These are phyloP conservation scores for Cyberlindnera saturnus DNA, from an alignment of 805 yeast genomes.

Conservation along the genomic window DNA sequence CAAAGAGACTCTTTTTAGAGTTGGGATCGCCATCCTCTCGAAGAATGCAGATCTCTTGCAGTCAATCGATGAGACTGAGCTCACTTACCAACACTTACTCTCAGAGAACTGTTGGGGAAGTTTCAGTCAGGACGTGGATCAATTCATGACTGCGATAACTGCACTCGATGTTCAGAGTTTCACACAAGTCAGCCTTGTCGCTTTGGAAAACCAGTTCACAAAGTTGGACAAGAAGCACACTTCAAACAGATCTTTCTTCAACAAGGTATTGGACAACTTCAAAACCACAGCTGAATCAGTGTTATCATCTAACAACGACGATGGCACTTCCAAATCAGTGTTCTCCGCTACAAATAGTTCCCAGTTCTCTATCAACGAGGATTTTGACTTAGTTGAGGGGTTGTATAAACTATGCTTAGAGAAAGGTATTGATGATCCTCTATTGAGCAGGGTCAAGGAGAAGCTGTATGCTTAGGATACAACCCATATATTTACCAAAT, in stretches of 20 bases:
- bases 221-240: background rate
- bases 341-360: conserved; percentile 15
- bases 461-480: conserved; percentile 3
- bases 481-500: too few species aligned
- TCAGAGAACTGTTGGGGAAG: conserved; percentile 37
- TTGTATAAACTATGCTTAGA: conserved; percentile 19
- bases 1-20: conserved; percentile 49
- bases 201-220: conserved; percentile 4
- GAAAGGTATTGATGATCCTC: conserved; percentile 17
- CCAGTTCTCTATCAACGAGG: conserved; percentile 12
- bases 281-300: conserved; percentile 11
- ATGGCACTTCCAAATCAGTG: conserved; percentile 1
- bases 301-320: conserved; percentile 4
- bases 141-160: conserved; percentile 27
- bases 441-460: conserved; percentile 15
- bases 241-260: conserved; percentile 11
- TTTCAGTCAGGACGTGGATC: conserved; percentile 31
- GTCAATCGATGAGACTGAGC: conserved; percentile 33
- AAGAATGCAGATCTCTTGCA: conserved; percentile 37
- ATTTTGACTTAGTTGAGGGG: conserved; percentile 15
- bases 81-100: conserved; percentile 33
- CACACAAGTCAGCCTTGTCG: conserved; percentile 3
- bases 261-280: conserved; percentile 10
- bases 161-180: conserved; percentile 12
- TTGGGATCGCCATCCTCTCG: conserved; percentile 45